Evolutionary conservation across 345 rosid genomes (phyloP).

Genomic region (Arabidopsis suecica): DNA sequence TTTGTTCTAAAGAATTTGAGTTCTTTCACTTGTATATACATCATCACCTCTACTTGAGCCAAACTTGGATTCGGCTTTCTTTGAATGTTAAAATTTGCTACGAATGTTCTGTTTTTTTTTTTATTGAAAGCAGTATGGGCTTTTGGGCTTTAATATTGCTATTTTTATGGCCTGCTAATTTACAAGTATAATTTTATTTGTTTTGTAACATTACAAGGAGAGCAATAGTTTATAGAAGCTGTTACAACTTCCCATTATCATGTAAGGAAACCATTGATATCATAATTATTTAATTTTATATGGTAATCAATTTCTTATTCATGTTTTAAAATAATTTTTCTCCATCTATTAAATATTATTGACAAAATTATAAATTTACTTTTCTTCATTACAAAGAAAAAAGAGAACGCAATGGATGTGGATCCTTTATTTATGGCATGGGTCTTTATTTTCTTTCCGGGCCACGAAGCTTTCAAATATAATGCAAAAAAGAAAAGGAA

Average conservation of each 20-base stretch:
- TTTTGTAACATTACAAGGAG: not conserved
- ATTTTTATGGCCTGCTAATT: not conserved
- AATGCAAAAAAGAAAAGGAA: not conserved
- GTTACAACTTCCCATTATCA: slow-evolving; percentile 2
- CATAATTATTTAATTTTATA: not conserved
- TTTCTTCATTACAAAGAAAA: not conserved
- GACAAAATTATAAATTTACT: slow-evolving; percentile 6
- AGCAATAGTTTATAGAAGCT: not conserved
- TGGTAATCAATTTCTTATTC: not conserved
- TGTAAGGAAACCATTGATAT: not conserved
- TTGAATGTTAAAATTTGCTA: slow-evolving; percentile 21
- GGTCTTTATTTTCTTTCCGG: slow-evolving; percentile 22
- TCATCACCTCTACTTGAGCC: not conserved
- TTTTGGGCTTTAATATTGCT: slow-evolving; percentile 11
- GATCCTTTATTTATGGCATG: slow-evolving; percentile 36
- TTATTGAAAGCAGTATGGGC: not conserved
- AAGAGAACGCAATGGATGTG: slow-evolving; percentile 3
- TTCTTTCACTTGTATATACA: slow-evolving; percentile 20
- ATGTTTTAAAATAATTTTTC: not conserved
- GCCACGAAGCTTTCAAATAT: slow-evolving; percentile 9
- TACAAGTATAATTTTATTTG: not conserved
- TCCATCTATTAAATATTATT: not conserved
- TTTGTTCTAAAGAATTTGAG: slow-evolving; percentile 13
- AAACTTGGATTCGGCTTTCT: slow-evolving; percentile 18
- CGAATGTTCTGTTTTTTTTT: not conserved